Conservation (phyloP, 768 basidiomycete genomes). For the Trametes villosa region DNA sequence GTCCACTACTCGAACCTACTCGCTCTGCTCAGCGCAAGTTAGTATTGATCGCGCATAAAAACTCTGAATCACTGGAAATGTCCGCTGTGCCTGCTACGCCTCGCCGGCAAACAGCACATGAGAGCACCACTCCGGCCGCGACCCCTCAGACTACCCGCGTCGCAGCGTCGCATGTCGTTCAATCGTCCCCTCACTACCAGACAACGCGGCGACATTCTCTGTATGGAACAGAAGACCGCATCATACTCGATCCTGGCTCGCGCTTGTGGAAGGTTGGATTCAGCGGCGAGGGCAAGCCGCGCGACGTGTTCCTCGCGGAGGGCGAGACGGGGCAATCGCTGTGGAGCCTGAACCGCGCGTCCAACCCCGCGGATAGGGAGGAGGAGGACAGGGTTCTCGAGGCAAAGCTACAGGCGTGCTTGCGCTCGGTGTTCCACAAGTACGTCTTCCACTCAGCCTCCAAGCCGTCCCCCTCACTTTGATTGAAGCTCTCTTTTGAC, state of each 20-base stretch:
- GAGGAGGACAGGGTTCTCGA: slow-evolving; percentile 80
- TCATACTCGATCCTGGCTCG: slow-evolving; percentile 94
- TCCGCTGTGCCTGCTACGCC: slow-evolving; percentile 41
- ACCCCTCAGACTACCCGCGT: slow-evolving; percentile 65
- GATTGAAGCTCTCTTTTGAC: slow-evolving; percentile 79
- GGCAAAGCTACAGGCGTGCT: slow-evolving; percentile 64
- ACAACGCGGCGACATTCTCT: slow-evolving; percentile 89
- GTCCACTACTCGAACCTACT: no score
- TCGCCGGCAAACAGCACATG: slow-evolving; percentile 23
- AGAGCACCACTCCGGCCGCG: slow-evolving; percentile 35
- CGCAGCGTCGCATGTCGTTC: slow-evolving; percentile 50
- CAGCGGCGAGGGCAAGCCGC: slow-evolving; percentile 90
- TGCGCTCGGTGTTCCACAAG: slow-evolving; percentile 86
- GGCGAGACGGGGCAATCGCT: slow-evolving; percentile 47
- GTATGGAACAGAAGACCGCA: slow-evolving; percentile 95
- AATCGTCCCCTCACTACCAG: slow-evolving; percentile 81
- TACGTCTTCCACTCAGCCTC: slow-evolving; percentile 44
- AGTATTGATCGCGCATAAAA: no score
- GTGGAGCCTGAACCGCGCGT: slow-evolving; percentile 64
- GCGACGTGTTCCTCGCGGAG: slow-evolving; percentile 80
- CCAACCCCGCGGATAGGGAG: slow-evolving; percentile 56
- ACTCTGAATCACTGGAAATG: no score
- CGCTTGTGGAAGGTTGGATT: slow-evolving; percentile 97
- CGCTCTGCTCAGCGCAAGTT: no score
- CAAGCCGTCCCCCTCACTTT: slow-evolving; percentile 11